Evolutionary conservation across 495 filamentous ascomycete genomes (phyloP), one percentile per base, ranked within the genome.

Genomic region (Trichoderma parareesei): DNA sequence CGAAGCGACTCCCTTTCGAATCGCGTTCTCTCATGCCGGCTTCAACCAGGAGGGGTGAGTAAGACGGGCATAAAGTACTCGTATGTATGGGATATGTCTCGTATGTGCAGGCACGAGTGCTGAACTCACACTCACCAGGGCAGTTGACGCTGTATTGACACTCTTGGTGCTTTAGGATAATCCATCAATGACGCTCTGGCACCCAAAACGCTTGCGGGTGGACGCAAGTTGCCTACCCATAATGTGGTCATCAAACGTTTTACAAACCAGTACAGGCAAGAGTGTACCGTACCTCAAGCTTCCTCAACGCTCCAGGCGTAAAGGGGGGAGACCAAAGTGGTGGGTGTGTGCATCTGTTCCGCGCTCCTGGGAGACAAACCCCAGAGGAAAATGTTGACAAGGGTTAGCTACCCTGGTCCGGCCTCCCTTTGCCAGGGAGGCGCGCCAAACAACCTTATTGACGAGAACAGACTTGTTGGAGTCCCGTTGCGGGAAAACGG

Each of bases 401-500:
- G 53, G 53, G 53, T 35, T 8, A 57, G 53, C 53, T 57, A 57
- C 53, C 53, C 53, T 37, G 8, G 53, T n/a, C 20, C 16, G 44
- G 40, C 40, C 46, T 18, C 20, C 46, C 53, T 27, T 57, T 27
- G 33, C 27, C 53, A 57, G 27, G 53, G 53, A 37, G 53, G 53
- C 20, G 20, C 27, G 20, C 27, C 33, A 35, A 57, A 57, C 53
- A 57, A 57, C 53, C 53, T 57, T 57, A 57, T 35, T 57, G 27
- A 37, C 9, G 53, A 57, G 14, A 3, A 37, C 20, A 37, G 27
- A 14, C 20, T 14, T n/a, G 20, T 37, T 3, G 13, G 44, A 16
- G 44, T 38, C 53, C 53, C 53, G 53, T 57, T 57, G 53, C 53
- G 53, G 53, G 53, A 57, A 57, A 57, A 57, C 53, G 53, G 53